Conservation (phyloP, 1,284 basidiomycete species). For the Marasmius tenuissimus region DNA sequence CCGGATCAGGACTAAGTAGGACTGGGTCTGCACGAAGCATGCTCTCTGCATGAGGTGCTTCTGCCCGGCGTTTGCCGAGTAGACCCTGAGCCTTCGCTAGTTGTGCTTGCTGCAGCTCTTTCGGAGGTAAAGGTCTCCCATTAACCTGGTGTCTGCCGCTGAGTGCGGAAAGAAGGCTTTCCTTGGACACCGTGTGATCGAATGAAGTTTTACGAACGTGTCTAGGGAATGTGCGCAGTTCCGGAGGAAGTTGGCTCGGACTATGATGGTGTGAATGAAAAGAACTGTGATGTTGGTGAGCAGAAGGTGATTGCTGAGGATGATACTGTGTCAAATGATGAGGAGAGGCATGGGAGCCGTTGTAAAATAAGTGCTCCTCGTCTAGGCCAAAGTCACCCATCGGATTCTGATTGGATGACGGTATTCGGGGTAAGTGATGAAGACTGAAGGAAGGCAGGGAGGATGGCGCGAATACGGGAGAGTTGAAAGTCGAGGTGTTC, state of each 20-base stretch:
- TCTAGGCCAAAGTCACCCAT: neutral
- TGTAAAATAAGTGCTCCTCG: neutral
- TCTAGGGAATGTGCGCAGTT: conserved; percentile 67
- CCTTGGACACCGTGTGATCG: conserved; percentile 81
- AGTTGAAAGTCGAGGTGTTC: conserved; percentile 45
- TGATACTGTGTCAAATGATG: conserved; percentile 10
- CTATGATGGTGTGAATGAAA: conserved; percentile 38
- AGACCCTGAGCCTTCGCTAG: neutral
- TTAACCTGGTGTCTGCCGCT: conserved; percentile 77
- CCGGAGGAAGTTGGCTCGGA: conserved; percentile 25
- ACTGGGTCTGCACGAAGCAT: conserved; percentile 70
- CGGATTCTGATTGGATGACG: neutral
- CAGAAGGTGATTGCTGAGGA: conserved; percentile 37
- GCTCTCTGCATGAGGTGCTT: conserved; percentile 72
- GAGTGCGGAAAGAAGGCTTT: conserved; percentile 57
- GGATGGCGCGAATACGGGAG: conserved; percentile 60
- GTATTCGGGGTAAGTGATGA: conserved; percentile 31
- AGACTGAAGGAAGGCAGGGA: conserved; percentile 56
- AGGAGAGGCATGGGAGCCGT: neutral
- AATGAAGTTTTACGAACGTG: conserved; percentile 91
- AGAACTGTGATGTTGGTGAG: conserved; percentile 25
- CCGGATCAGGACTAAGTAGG: neutral
- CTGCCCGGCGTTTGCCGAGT: conserved; percentile 59
- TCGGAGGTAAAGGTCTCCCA: conserved; percentile 65
- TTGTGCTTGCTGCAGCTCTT: conserved; percentile 29